Base-by-base conservation (phyloP, 2,329 filamentous ascomycete species). In the Pestalotiopsis sp. region DNA sequence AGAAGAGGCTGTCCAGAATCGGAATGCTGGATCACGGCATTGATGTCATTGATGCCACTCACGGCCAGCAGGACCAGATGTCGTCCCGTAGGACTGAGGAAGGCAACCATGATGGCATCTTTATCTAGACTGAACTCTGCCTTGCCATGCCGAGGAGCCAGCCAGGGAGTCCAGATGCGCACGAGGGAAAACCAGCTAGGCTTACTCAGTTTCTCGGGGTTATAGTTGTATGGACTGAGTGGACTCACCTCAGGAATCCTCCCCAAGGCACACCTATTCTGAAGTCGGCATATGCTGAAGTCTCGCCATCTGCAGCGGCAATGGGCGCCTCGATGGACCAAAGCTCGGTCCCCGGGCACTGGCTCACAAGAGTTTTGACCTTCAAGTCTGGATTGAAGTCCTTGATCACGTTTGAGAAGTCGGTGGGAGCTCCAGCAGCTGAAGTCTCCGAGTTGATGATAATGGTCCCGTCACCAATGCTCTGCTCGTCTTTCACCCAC, bases 111-210 rank as follows among this genome's bases (percentile, higher is more conserved):
- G 2, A 98, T 81, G 1, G 90, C 93, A 75, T 97, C 93, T 73
- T 94, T 93, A 70, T 94, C 91, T 4, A 95, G 83, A 4, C 83
- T 81, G 68, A 97, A 92, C 0, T 82, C 82, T 3, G 83, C 80
- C 70, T 87, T 90, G 13, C 95, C 95, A 78, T 98, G 95, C 52
- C 94, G 86, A n/a, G 95, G 95, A 7, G 92, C 93, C 12, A 97
- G 83, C 95, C 95, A 98, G 1, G 94, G 92, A 41, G 87, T 87
- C 89, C 91, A 96, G 3, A 93, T 84, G 20, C 94, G 89, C 4
- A 97, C 90, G 13, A 97, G 81, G 7, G 93, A 90, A 77, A 97
- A 95, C 90, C 94, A 97, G 73, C 92, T 89, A 66, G 11, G 12
- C 6, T 9, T 40, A 3, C 4, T 36, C 27, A 27, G 31, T 20